A percentile compares a stretch with the other conserved stretches of the same genome.
phyloP scores from a whole-genome alignment of 169 alveolate genomes.

The Plasmodium cynomolgi region DNA sequence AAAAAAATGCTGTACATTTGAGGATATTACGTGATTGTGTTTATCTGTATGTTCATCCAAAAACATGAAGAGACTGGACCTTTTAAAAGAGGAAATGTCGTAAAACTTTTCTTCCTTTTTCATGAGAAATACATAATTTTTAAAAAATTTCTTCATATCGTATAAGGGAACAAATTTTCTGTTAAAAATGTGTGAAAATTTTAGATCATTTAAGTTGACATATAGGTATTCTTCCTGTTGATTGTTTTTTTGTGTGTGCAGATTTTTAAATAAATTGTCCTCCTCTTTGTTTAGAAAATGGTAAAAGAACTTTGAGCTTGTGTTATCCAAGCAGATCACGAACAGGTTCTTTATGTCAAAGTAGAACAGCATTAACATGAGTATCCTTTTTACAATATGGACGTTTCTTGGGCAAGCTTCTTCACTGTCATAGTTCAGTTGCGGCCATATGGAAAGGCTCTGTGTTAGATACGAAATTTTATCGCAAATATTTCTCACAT shows the following conservation, averaged over 20 bases:
- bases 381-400: constrained; percentile 12
- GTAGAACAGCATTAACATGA: constrained; percentile 51
- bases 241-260: neutral
- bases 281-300: constrained; percentile 29
- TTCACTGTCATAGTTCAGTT: neutral
- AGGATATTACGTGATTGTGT: constrained; percentile 41
- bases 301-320: constrained; percentile 47
- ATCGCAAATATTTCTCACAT: constrained; percentile 73
- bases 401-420: neutral
- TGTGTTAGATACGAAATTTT: constrained; percentile 57
- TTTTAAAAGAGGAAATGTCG: constrained; percentile 46
- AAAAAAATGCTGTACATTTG: constrained; percentile 51
- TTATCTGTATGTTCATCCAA: constrained; percentile 52
- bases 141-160: constrained; percentile 9
- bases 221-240: constrained; percentile 7
- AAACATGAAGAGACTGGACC: constrained; percentile 59
- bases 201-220: constrained; percentile 19
- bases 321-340: constrained; percentile 54
- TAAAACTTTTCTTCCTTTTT: constrained; percentile 38
- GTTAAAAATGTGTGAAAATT: constrained; percentile 53
- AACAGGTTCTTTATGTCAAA: constrained; percentile 37
- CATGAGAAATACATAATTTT: constrained; percentile 56
- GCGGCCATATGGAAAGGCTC: constrained; percentile 59
- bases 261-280: constrained; percentile 14
- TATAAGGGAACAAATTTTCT: constrained; percentile 54